These are phyloP conservation scores for Isabelozyma rhagii DNA, from an alignment of 805 yeast genomes.

Conservation along the genomic window DNA sequence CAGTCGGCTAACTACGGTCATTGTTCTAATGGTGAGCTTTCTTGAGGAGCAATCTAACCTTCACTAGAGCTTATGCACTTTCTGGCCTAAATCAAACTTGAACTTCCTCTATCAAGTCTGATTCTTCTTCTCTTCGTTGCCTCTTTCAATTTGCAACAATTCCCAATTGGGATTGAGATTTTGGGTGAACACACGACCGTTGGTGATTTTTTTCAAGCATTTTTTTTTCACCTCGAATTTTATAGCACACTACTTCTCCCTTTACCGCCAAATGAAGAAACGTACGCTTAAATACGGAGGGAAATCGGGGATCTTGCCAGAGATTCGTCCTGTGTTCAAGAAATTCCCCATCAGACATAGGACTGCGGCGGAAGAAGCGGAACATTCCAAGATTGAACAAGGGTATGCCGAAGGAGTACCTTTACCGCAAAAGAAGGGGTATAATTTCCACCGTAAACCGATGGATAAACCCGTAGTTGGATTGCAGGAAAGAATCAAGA, in stretches of 20 bases:
- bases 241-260: background rate
- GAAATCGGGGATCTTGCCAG: constrained; percentile 82
- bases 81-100: too few relatives aligned
- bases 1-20: too few relatives aligned
- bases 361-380: constrained; percentile 39
- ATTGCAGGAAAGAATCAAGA: constrained; percentile 56
- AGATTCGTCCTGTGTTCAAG: constrained; percentile 70
- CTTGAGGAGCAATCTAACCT: too few relatives aligned
- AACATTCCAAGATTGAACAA: constrained; percentile 43
- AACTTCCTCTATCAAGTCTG: too few relatives aligned
- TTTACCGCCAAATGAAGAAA: constrained; percentile 38
- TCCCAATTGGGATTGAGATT: too few relatives aligned
- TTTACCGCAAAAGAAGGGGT: constrained; percentile 57
- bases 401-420: constrained; percentile 73
- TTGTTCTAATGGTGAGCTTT: too few relatives aligned
- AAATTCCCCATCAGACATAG: constrained; percentile 54
- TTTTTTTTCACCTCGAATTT: background rate
- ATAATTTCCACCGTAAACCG: constrained; percentile 49
- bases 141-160: too few relatives aligned
- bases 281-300: constrained; percentile 51
- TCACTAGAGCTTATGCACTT: too few relatives aligned
- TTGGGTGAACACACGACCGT: background rate
- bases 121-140: too few relatives aligned
- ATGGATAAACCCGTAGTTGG: constrained; percentile 51
- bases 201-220: background rate